Percentiles rank a stretch among this genome's conserved stretches.
These are phyloP conservation scores for Flagelloscypha sp. DNA, from an alignment of 768 basidiomycete species.

Conservation along the genomic window DNA sequence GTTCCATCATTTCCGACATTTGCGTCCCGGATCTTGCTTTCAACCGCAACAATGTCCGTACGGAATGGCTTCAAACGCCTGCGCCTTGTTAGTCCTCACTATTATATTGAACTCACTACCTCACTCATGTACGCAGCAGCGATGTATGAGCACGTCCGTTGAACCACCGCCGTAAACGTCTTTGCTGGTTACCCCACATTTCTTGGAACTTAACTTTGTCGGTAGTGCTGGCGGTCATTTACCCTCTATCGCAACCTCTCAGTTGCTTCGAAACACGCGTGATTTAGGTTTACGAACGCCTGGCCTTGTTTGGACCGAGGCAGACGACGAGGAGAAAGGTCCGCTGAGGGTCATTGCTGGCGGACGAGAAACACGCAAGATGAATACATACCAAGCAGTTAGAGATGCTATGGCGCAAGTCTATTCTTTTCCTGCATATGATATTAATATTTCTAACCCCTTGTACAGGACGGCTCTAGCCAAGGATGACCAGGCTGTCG, in stretches of 20 bases:
- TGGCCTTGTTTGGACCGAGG: conserved; percentile 65
- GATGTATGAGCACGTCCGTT: conserved; percentile 41
- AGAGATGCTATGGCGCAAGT: conserved; percentile 79
- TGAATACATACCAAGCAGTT: conserved; percentile 92
- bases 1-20: too few relatives aligned
- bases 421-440: background rate
- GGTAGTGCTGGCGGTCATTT: conserved; percentile 77
- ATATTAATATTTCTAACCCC: conserved; percentile 1
- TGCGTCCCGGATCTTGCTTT: too few relatives aligned
- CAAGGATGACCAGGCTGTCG: conserved; percentile 80
- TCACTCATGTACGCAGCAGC: conserved; percentile 13
- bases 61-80: too few relatives aligned
- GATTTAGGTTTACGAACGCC: conserved; percentile 67
- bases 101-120: background rate
- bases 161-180: conserved; percentile 70
- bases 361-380: conserved; percentile 84
- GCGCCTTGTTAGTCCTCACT: too few relatives aligned
- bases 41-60: too few relatives aligned
- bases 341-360: conserved; percentile 43
- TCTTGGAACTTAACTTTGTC: too few relatives aligned
- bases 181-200: too few relatives aligned
- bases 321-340: conserved; percentile 45
- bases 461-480: conserved; percentile 60
- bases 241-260: conserved; percentile 62
- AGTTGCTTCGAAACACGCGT: conserved; percentile 54